Evolutionary conservation across 495 filamentous ascomycete species (phyloP), one percentile per base, ranked within the genome.

Genomic region (Geopyxis carbonaria): DNA sequence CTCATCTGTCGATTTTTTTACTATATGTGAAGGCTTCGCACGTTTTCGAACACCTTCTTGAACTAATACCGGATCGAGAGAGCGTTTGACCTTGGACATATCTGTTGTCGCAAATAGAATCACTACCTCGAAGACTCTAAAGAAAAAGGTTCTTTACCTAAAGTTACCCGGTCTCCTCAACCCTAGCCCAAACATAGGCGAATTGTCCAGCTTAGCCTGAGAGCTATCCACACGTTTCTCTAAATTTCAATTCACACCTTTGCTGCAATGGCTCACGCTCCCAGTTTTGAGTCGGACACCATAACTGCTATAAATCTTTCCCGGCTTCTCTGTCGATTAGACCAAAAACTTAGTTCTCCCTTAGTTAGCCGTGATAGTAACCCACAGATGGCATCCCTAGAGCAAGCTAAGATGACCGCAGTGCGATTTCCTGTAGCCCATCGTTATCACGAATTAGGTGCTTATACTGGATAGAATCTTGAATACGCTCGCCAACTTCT

Each of bases 1-100:
- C 13, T 75, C 67, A 46, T 89, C 73, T n/a, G 78, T 47, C 22
- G 45, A 22, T 52, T 7, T 62, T 57, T 10, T 42, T n/a, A n/a
- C n/a, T n/a, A n/a, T n/a, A n/a, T n/a, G n/a, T 28, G 40, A 20
- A 20, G 15, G 22, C 42, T 38, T 44, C 44, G 31, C 58, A 51
- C 4, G 51, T 57, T 22, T 46, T 38, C 3, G 18, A 21, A 13
- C 35, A 25, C 35, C 27, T 38, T 28, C 25, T 13, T 13, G 13
- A 7, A 28, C 25, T 13, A 28, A 28, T 28, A 7, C 13, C 13
- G 25, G 25, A 28, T 7, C 25, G 7, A 28, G 13, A 7, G 13
- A 28, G 7, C 25, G 31, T 33, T 33, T 18, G 5, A 14, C 31
- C n/a, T 33, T 14, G 31, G n/a, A n/a, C n/a, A n/a, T n/a, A n/a